Conservation (phyloP, 2,329 filamentous ascomycete genomes). For the Pyricularia pennisetigena region DNA sequence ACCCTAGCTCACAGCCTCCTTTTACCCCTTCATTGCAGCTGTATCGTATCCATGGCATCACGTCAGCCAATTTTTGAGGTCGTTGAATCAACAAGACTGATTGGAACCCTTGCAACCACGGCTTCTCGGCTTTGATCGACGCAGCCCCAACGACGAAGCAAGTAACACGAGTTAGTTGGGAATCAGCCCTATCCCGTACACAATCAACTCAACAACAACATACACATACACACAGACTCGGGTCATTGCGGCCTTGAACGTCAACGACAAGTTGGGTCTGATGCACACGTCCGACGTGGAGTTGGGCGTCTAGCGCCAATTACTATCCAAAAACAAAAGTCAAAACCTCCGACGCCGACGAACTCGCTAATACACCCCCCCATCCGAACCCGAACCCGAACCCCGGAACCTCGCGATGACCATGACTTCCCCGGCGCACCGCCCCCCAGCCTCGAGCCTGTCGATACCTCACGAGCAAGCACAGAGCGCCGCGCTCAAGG, state of each 20-base stretch:
- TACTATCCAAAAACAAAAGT: background rate
- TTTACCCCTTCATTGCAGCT: background rate
- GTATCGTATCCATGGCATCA: background rate
- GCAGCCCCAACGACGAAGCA: background rate
- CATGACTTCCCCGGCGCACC: background rate
- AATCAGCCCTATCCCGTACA: background rate
- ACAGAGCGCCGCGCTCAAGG: constrained; percentile 34
- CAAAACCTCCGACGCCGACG: background rate
- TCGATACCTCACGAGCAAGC: background rate
- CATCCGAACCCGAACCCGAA: background rate
- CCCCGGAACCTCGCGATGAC: background rate
- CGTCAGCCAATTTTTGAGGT: background rate
- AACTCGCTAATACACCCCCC: background rate
- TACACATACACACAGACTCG: background rate
- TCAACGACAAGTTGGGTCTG: background rate
- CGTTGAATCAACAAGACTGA: background rate
- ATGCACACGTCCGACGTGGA: background rate
- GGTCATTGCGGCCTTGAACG: background rate
- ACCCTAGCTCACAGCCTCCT: background rate
- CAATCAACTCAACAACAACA: background rate
- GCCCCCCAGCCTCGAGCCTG: background rate
- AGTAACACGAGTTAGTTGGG: background rate
- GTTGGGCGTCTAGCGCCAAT: background rate
- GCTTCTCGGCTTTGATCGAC: background rate
- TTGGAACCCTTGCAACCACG: background rate